A percentile compares a stretch with the other conserved stretches of the same genome.
Conservation (phyloP, 805 yeast species). For the Starmera dryadoides region DNA sequence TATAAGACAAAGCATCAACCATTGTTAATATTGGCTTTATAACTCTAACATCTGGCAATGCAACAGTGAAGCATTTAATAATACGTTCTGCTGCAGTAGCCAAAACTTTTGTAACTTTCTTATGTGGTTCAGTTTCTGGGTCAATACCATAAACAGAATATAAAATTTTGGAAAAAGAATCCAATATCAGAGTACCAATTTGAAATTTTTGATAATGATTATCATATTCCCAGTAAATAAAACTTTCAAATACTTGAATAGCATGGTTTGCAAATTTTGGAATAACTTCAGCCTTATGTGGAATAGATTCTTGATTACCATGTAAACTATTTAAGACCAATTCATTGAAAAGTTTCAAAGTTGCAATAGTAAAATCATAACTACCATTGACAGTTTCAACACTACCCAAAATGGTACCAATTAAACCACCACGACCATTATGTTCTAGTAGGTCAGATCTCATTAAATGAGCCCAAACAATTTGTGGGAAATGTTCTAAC, state of each 20-base stretch:
- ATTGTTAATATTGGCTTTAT: slow-evolving; percentile 44
- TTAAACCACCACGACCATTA: slow-evolving; percentile 58
- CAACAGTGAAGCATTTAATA: slow-evolving; percentile 46
- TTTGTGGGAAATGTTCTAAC: slow-evolving; percentile 42
- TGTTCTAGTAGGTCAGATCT: slow-evolving; percentile 59
- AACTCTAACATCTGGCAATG: slow-evolving; percentile 45
- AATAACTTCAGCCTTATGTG: slow-evolving; percentile 45
- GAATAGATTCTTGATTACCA: slow-evolving; percentile 27
- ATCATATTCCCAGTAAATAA: slow-evolving; percentile 60
- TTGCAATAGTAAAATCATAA: slow-evolving; percentile 53
- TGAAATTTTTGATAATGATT: slow-evolving; percentile 49
- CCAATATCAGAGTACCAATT: slow-evolving; percentile 49
- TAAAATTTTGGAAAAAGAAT: slow-evolving; percentile 48
- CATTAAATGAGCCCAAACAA: slow-evolving; percentile 75
- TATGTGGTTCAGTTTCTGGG: slow-evolving; percentile 25
- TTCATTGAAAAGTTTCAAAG: slow-evolving; percentile 47
- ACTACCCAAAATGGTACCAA: slow-evolving; percentile 56
- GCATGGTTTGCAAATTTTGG: slow-evolving; percentile 47
- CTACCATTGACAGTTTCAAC: slow-evolving; percentile 65
- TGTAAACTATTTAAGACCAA: slow-evolving; percentile 45
- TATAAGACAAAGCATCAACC: slow-evolving; percentile 38
- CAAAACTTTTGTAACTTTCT: slow-evolving; percentile 41
- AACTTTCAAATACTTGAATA: slow-evolving; percentile 68
- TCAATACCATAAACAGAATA: slow-evolving; percentile 50
- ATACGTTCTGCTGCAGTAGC: slow-evolving; percentile 44